Evolutionary conservation across 441 rosid species (phyloP), one percentile per base, ranked within the genome.

Genomic region (Cnidoscolus chayamansa): DNA sequence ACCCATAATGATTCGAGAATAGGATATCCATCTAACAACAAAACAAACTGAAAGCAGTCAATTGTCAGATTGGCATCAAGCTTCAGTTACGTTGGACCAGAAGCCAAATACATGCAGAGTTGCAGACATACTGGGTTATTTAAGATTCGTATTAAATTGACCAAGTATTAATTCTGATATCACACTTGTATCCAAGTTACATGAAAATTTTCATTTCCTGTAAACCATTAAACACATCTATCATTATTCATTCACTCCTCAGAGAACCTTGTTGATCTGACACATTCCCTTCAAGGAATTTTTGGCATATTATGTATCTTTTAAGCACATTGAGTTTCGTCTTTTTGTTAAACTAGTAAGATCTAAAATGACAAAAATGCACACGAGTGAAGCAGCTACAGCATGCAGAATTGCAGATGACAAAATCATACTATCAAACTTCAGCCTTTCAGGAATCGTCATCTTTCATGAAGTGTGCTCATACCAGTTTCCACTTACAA

Each of bases 31-130:
- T 63, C 35, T n/a, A 51, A 68, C 10, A 45, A 11, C 35, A 54
- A 65, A 47, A 13, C 30, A 7, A 40, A 7, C 45, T 40, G 6
- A 66, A 71, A 66, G 48, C 79, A 71, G 57, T 56, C 43, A 15
- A 59, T 61, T 35, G 49, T 25, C 32, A 37, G 54, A 68, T 25
- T 61, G 47, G 45, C n/a, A 60, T 45, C 47, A 37, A 35, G 17
- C 19, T 43, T 20, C 64, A 57, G 13, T n/a, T 66, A 65, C 48
- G 37, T 35, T 35, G 16, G 49, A 70, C 57, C 47, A 48, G 11
- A 35, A 70, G 25, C 6, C 57, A 47, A 25, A 25, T 25, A 25
- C 25, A 25, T 25, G n/a, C 1, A 11, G 31, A 12, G 25, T 25
- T 20, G 20, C 40, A n/a, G 2, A 6, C 35, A 19, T 10, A 55